Evolutionary conservation across 768 basidiomycete species (phyloP), one percentile per base, ranked within the genome.

Genomic region (Macrolepiota dolichaula): DNA sequence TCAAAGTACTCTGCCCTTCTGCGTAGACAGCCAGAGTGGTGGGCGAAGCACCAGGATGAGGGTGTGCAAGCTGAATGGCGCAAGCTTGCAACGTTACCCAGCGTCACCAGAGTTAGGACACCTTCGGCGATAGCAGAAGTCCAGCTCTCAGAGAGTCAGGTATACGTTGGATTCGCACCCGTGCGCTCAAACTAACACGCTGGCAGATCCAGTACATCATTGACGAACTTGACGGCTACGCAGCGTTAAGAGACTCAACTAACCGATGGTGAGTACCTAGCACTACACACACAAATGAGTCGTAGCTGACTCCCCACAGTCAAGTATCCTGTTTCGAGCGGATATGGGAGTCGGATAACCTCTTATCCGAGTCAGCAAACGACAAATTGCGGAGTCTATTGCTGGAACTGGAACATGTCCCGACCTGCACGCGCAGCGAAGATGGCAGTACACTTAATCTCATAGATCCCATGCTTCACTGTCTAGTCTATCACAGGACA

Each of bases 321-420:
- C 76, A 83, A 66, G 75, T 82, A 5, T 83, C 83, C n/a, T 82
- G 79, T 64, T 84, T 82, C 62, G 82, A 83, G 52, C 78, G 83
- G 19, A 80, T 85, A 22, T 85, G 82, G 82, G 77, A 83, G 64
- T 75, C 77, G 0, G 67, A 71, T 36, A 32, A 53, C 36, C 57
- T 75, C 36, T 51, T 60, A 2, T 77, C 25, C 65, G 68, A 47
- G 11, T 59, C 13, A 3, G 47, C 17, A 53, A 54, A 29, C 51
- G 44, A 37, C 52, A 15, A 59, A 13, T 32, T 63, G 6, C 25
- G 32, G 3, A 24, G 35, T 19, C 40, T 37, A 15, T 29, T 60
- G 25, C 24, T 4, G 5, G 40, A 46, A 15, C 32, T 60, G 2
- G 40, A 53, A 19, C 29, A 32, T 19, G 42, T 60, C 15, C 59